phyloP scores from a whole-genome alignment of 768 basidiomycete genomes.

The Galerina sulciceps region DNA sequence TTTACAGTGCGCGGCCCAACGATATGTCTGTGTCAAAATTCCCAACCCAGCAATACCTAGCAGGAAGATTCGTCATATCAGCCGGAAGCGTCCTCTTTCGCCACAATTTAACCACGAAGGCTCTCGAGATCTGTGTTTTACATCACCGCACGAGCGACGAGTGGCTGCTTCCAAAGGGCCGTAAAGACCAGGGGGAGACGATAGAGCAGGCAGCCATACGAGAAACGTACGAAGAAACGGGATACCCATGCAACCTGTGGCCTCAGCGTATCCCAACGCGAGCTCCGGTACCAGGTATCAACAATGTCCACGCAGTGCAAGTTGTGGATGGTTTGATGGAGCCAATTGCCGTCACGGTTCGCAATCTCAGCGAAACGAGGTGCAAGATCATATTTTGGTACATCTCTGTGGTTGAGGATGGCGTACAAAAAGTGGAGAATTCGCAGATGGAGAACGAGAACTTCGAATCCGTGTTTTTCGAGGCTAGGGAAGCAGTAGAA shows the following conservation, averaged over 20 bases:
- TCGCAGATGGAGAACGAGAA: constrained; percentile 48
- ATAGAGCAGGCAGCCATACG: constrained; percentile 55
- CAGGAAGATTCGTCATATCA: constrained; percentile 41
- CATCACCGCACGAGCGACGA: constrained; percentile 30
- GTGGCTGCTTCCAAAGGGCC: constrained; percentile 62
- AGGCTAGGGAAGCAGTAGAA: constrained; percentile 36
- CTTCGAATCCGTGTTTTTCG: constrained; percentile 42
- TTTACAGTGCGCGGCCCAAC: no score
- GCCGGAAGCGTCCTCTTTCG: constrained; percentile 47
- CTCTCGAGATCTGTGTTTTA: constrained; percentile 43
- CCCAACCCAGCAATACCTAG: constrained; percentile 28
- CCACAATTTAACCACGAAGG: constrained; percentile 1
- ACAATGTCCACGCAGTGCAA: constrained; percentile 27
- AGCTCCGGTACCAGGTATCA: constrained; percentile 54
- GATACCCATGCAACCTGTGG: constrained; percentile 56
- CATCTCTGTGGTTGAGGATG: constrained; percentile 38
- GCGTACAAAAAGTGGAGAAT: constrained; percentile 36
- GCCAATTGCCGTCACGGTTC: constrained; percentile 36
- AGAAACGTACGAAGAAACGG: constrained; percentile 72
- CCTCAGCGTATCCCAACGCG: constrained; percentile 55
- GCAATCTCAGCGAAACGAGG: constrained; percentile 22
- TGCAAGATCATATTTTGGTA: constrained; percentile 57
- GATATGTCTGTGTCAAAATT: constrained; percentile 24
- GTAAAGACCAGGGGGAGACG: constrained; percentile 60
- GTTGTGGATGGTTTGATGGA: constrained; percentile 31